Evolutionary conservation across 768 basidiomycete species (phyloP).

Genomic region (Mycena haematopus): DNA sequence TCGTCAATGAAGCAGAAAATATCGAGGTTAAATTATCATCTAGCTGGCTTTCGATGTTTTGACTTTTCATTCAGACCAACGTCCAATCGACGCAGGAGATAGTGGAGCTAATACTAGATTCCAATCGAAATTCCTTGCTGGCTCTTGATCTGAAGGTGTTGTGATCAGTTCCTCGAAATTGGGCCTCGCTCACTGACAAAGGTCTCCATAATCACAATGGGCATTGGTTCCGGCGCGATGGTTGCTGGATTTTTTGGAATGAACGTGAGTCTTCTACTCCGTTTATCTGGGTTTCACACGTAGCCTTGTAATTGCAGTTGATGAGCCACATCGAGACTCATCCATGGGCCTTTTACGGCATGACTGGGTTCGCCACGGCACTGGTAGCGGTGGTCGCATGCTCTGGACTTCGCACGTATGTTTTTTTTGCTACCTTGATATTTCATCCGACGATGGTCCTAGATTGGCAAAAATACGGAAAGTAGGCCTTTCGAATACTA

Average conservation of each 20-base stretch:
- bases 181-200: conserved; percentile 35
- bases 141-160: conserved; percentile 88
- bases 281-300: conserved; percentile 18
- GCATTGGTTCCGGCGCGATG: conserved; percentile 88
- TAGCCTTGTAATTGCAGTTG: conserved; percentile 54
- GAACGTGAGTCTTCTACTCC: conserved; percentile 70
- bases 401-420: conserved; percentile 68
- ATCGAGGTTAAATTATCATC: conserved; percentile 64
- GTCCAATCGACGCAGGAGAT: conserved; percentile 98
- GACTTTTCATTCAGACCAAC: conserved; percentile 64
- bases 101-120: conserved; percentile 94
- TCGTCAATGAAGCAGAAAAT: conserved; percentile 90
- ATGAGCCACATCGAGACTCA: conserved; percentile 74
- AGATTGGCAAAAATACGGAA: conserved; percentile 53
- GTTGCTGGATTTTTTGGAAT: conserved; percentile 94
- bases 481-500: conserved; percentile 44
- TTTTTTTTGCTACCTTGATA: conserved; percentile 18
- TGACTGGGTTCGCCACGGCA: conserved; percentile 64
- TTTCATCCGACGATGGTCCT: conserved; percentile 20
- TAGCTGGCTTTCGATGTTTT: neutral
- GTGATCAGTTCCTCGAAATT: neutral
- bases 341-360: conserved; percentile 74
- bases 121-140: conserved; percentile 91
- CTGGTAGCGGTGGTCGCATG: conserved; percentile 68
- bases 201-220: conserved; percentile 95